Conservation (phyloP, 371 early-diverging fungal genomes). For the Synchytrium microbalum region DNA sequence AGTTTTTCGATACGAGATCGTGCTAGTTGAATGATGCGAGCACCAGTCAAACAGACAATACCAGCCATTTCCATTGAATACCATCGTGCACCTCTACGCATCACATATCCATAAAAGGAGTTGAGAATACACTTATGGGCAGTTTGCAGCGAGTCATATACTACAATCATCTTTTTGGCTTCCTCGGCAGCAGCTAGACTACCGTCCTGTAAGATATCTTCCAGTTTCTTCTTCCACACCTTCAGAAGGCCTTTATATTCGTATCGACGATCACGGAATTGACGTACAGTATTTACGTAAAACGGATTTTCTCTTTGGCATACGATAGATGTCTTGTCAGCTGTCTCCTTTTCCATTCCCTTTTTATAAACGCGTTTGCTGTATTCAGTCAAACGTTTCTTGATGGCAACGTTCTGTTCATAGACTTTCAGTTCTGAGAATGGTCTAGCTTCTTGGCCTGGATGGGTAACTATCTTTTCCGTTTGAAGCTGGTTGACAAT, state of each 20-base stretch:
- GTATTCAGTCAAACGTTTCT: conserved; percentile 82
- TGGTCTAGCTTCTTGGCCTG: conserved; percentile 45
- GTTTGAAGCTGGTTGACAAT: conserved; percentile 76
- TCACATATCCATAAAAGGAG: conserved; percentile 99
- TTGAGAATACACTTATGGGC: conserved; percentile 99
- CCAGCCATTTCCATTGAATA: conserved; percentile 99
- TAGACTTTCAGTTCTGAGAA: conserved; percentile 58
- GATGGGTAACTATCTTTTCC: conserved; percentile 43
- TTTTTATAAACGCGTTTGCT: conserved; percentile 85
- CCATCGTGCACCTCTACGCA: conserved; percentile 99
- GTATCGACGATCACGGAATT: conserved; percentile 97
- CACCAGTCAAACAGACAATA: conserved; percentile 96
- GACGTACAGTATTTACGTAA: conserved; percentile 96
- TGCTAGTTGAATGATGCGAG: conserved; percentile 96
- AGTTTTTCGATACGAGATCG: conserved; percentile 87
- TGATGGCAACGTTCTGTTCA: conserved; percentile 67
- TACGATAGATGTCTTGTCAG: conserved; percentile 78
- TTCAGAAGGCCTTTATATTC: conserved; percentile 95
- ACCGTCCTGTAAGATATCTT: conserved; percentile 56
- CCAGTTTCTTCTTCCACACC: conserved; percentile 78
- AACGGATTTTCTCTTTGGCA: conserved; percentile 99
- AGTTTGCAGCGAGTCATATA: conserved; percentile 96
- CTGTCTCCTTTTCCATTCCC: conserved; percentile 67
- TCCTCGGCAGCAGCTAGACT: conserved; percentile 71
- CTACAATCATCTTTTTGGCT: conserved; percentile 86